These are phyloP conservation scores for Anisogramma anomala DNA, from an alignment of 2,329 filamentous ascomycete genomes.

Conservation along the genomic window DNA sequence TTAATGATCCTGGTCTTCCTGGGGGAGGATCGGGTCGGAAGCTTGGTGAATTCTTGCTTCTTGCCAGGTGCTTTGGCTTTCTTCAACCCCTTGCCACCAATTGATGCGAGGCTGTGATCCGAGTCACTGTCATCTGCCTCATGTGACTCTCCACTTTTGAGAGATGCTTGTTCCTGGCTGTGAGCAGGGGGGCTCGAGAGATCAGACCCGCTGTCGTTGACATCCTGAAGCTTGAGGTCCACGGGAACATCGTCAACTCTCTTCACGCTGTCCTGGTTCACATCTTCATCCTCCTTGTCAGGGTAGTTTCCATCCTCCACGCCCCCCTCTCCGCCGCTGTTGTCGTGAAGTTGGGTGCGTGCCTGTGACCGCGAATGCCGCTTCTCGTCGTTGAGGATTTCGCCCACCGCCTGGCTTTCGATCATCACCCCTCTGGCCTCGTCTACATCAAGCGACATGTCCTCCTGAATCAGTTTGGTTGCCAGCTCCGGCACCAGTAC, in stretches of 20 bases:
- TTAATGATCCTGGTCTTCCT: background rate
- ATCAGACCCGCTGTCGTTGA: conserved; percentile 2
- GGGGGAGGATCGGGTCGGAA: background rate
- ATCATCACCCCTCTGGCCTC: conserved; percentile 45
- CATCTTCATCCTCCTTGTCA: conserved; percentile 7
- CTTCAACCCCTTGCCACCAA: background rate
- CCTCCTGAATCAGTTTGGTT: conserved; percentile 43
- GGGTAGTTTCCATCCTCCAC: conserved; percentile 19
- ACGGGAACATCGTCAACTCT: background rate
- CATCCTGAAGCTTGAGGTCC: conserved; percentile 3
- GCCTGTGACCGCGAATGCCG: conserved; percentile 32
- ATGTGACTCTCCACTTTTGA: background rate
- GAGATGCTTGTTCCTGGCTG: background rate
- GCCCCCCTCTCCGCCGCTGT: conserved; percentile 12
- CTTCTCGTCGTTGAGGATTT: conserved; percentile 54
- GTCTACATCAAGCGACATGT: conserved; percentile 34
- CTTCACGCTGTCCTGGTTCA: conserved; percentile 18
- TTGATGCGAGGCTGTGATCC: conserved; percentile 2
- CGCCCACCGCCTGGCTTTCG: conserved; percentile 56
- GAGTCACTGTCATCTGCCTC: conserved; percentile 6
- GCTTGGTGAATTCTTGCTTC: background rate
- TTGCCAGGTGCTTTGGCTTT: background rate
- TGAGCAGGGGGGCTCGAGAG: background rate
- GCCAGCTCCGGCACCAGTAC: conserved; percentile 67
- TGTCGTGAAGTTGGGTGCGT: background rate